Evolutionary conservation across 2,329 filamentous ascomycete genomes (phyloP).

Genomic region (Fusarium cicatricum): DNA sequence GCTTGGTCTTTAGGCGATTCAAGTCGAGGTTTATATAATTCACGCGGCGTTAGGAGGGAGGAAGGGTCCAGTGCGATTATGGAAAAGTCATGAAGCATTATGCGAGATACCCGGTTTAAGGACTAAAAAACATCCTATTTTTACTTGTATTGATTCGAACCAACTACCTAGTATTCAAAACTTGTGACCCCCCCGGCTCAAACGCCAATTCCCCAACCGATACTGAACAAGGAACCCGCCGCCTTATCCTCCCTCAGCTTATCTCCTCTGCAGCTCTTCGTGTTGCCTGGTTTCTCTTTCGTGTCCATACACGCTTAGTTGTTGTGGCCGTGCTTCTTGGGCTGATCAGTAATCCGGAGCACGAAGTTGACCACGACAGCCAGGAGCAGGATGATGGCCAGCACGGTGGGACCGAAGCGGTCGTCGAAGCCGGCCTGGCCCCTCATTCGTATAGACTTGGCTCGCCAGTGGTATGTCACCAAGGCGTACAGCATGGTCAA

Average conservation of each 20-base stretch:
- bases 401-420: conserved; percentile 88
- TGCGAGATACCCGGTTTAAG: conserved; percentile 33
- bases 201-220: conserved; percentile 32
- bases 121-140: conserved; percentile 22
- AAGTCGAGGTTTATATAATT: background rate
- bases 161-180: conserved; percentile 2
- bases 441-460: conserved; percentile 87
- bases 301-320: conserved; percentile 7
- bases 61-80: background rate
- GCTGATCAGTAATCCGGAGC: conserved; percentile 67
- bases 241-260: background rate
- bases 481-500: conserved; percentile 95
- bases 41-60: conserved; percentile 13
- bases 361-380: conserved; percentile 98
- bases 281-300: background rate
- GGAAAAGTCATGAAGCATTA: conserved; percentile 5
- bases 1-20: no score
- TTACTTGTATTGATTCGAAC: conserved; percentile 24
- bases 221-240: conserved; percentile 8
- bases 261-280: background rate
- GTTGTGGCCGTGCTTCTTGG: conserved; percentile 47
- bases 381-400: conserved; percentile 84
- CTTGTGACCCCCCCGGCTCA: conserved; percentile 22
- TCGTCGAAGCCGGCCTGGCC: conserved; percentile 98
- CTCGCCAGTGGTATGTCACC: conserved; percentile 96